Evolutionary conservation across 23 red algal genomes (phyloP), one percentile per base, ranked within the genome.

Genomic region (Agarophyton chilense): DNA sequence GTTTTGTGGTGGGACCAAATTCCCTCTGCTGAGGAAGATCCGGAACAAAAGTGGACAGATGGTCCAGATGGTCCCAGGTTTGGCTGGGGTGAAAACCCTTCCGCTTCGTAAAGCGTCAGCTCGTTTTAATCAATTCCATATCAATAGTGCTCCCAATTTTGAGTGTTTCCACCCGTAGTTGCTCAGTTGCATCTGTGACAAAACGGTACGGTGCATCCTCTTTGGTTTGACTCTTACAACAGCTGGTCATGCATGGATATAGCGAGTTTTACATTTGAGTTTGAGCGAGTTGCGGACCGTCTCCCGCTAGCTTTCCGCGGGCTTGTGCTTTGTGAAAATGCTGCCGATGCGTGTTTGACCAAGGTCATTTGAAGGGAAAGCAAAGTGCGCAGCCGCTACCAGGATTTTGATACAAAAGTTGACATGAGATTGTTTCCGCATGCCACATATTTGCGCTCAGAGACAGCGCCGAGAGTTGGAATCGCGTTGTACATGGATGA

Each of bases 1-100:
- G 82, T 94, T 33, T 26, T 94, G 39, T 94, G 91, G 91, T 94
- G 91, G 91, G 91, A 94, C 72, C 63, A 78, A 52, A 60, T 83
- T 32, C 81, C 81, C 28, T 46, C 35, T 46, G 52, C 8, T 14
- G 79, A 84, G 53, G 89, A 92, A 47, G 89, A 92, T 26, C 79
- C 78, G 34, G 89, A 92, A 17, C 78, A 92, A 57, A 78, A 92
- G 31, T 92, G 89, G 89, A 54, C 65, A 64, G 79, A 78, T 38
- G 78, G 67, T 9, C 60, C 66, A 54, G 78, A 76, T 41, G 78
- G 64, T 28, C 78, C 79, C 25, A 55, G 61, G 35, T 82, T 92
- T 73, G 24, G 44, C 39, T 92, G 89, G 89, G 52, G 67, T 44
- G 67, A 45, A 44, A 56, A 56, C 57, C 85, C 85, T 34, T 56